Conservation (phyloP, 192 early-diverging fungal genomes). For the Mortierella claussenii region DNA sequence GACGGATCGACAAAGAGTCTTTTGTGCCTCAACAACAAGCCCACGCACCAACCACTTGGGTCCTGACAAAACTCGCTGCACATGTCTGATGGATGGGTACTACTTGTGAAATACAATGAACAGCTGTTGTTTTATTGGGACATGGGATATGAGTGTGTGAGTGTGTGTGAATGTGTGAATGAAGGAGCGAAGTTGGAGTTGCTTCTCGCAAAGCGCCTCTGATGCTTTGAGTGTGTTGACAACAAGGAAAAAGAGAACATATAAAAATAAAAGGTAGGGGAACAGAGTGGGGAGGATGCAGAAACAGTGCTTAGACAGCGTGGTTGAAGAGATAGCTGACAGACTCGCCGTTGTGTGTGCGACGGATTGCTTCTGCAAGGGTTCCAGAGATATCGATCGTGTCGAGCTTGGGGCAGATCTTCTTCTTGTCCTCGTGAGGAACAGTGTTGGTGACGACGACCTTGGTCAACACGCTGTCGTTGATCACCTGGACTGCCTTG, state of each 20-base stretch:
- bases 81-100: too few relatives aligned
- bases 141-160: neutral
- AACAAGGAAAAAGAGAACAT: slow-evolving; percentile 6
- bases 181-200: too few relatives aligned
- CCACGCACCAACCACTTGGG: too few relatives aligned
- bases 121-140: too few relatives aligned
- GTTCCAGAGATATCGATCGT: slow-evolving; percentile 86
- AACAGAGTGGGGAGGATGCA: slow-evolving; percentile 19
- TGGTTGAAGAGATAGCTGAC: slow-evolving; percentile 84
- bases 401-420: slow-evolving; percentile 80
- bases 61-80: too few relatives aligned
- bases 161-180: neutral
- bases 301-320: slow-evolving; percentile 34
- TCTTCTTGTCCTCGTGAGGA: slow-evolving; percentile 84
- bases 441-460: slow-evolving; percentile 88
- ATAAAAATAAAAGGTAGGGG: slow-evolving; percentile 12
- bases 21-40: too few relatives aligned
- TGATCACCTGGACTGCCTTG: slow-evolving; percentile 90
- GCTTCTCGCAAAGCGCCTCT: too few relatives aligned
- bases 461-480: slow-evolving; percentile 76
- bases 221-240: neutral
- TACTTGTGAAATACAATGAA: too few relatives aligned
- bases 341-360: slow-evolving; percentile 96
- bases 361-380: slow-evolving; percentile 88
- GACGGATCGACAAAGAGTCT: too few relatives aligned